Evolutionary conservation across 768 basidiomycete genomes (phyloP), one percentile per base, ranked within the genome.

Genomic region (Cystofilobasidium ferigula): DNA sequence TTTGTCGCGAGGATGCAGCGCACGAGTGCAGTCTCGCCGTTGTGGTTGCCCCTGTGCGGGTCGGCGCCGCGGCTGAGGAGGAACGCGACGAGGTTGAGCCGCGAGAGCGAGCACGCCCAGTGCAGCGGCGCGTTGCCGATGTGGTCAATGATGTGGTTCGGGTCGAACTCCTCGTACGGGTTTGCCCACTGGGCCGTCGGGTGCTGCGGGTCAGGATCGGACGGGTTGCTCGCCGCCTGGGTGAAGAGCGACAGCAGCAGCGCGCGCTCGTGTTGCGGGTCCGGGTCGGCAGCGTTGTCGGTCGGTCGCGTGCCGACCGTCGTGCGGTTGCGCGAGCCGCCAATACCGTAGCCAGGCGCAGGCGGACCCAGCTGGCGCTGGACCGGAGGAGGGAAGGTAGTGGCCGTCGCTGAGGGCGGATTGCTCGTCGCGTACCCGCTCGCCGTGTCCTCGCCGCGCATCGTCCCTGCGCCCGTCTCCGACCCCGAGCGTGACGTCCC

Each of bases 91-190:
- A 82, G 83, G 30, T 81, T 78, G 57, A 83, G 80, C 26, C 88
- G 82, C 0, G 85, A 88, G 58, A 97, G 80, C 51, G 91, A 88
- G 8, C 91, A 85, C 0, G 95, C 93, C 69, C 97, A 82, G 74
- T 99, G 95, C 18, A 99, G 80, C 13, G 93, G 87, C 0, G 92
- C 90, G 75, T 99, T 95, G 0, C 90, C 89, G 71, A 91, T 87
- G 69, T 95, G 89, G 71, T 99, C 95, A 47, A 99, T 82, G 47
- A 94, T 80, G n/a, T 82, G 80, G 73, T 98, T 88, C 57, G 89
- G 78, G 66, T 92, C 89, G n/a, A 77, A 67, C 13, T 59, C 20
- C n/a, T 67, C 65, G n/a, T 35, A 53, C 18, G 65, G 60, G 26
- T 61, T 51, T 1, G 65, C 38, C 36, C 60, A 59, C 16, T 47